Percentiles rank a stretch among this genome's conserved stretches.
Evolutionary conservation across 805 yeast genomes (phyloP).

Genomic region (Zygotorulaspora chibaensis): DNA sequence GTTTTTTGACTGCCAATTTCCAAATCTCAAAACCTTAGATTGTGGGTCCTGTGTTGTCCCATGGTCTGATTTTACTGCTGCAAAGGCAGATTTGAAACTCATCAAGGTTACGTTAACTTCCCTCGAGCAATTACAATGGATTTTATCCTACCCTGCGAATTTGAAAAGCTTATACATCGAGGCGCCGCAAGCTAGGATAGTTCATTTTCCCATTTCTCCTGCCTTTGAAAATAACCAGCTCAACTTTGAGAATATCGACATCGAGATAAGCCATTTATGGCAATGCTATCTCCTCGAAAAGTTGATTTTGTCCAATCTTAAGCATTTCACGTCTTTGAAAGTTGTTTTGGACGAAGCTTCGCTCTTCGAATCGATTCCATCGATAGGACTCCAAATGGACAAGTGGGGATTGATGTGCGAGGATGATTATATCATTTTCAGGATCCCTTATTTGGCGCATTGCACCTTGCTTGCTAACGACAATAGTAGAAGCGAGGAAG

Average conservation of each 20-base stretch:
- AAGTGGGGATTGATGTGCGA: slow-evolving; percentile 8
- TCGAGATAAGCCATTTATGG: slow-evolving; percentile 17
- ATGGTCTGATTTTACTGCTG: slow-evolving; percentile 18
- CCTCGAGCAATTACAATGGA: slow-evolving; percentile 21
- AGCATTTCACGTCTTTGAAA: slow-evolving; percentile 2
- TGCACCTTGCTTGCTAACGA: slow-evolving; percentile 6
- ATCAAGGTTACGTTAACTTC: slow-evolving; percentile 14
- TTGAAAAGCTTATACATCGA: slow-evolving; percentile 3
- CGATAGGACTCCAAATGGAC: slow-evolving; percentile 1
- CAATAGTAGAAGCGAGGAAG: not conserved
- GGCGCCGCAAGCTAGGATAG: slow-evolving; percentile 3
- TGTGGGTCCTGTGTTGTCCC: slow-evolving; percentile 18
- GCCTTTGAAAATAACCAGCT: slow-evolving; percentile 1
- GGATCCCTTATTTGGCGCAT: slow-evolving; percentile 11
- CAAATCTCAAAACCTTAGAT: slow-evolving; percentile 10
- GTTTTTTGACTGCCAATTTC: slow-evolving; percentile 21
- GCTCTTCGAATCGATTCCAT: slow-evolving; percentile 10
- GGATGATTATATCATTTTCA: slow-evolving; percentile 11
- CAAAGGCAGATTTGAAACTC: slow-evolving; percentile 6
- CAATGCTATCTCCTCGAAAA: slow-evolving; percentile 20
- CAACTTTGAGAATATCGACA: not conserved
- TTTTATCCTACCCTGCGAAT: slow-evolving; percentile 16
- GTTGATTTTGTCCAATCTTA: slow-evolving; percentile 14
- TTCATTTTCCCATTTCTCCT: slow-evolving; percentile 9
- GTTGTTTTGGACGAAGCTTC: slow-evolving; percentile 14